phyloP scores from a whole-genome alignment of 2,329 filamentous ascomycete species.

The Neopestalotiopsis sp. region DNA sequence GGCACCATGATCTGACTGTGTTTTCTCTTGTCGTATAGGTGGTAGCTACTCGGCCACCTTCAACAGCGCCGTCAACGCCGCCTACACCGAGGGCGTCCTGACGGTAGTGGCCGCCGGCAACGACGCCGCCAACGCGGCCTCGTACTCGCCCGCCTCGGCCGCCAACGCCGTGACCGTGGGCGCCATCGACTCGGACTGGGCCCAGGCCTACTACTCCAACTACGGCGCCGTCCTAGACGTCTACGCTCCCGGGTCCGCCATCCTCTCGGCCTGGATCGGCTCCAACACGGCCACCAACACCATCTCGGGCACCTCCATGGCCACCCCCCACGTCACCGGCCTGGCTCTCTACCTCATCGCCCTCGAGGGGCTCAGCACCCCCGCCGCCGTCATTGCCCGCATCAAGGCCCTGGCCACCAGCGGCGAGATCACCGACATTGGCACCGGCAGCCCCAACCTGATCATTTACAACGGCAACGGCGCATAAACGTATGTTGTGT shows the following conservation, averaged over 20 bases:
- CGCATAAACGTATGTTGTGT: not conserved
- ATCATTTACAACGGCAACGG: conserved; percentile 18
- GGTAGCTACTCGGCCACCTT: conserved; percentile 32
- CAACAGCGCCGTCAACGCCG: conserved; percentile 51
- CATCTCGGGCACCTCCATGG: conserved; percentile 54
- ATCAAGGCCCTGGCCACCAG: conserved; percentile 17
- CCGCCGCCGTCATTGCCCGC: conserved; percentile 13
- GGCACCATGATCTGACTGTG: not conserved
- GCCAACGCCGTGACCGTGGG: conserved; percentile 58
- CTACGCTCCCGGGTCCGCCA: conserved; percentile 39
- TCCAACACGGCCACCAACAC: conserved; percentile 37
- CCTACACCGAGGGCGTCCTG: conserved; percentile 54
- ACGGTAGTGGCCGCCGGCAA: conserved; percentile 65
- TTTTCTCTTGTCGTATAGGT: not conserved
- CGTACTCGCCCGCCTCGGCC: conserved; percentile 55
- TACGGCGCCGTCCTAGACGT: conserved; percentile 40
- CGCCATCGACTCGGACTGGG: conserved; percentile 48
- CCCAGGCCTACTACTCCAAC: conserved; percentile 43
- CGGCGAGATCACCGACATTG: conserved; percentile 15
- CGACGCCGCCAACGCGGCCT: conserved; percentile 42
- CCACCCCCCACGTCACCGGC: conserved; percentile 52
- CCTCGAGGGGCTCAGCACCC: conserved; percentile 16
- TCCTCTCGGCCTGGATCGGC: conserved; percentile 43
- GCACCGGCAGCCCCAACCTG: conserved; percentile 14
- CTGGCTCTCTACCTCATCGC: conserved; percentile 48